A percentile compares a stretch with the other conserved stretches of the same genome.
Evolutionary conservation across 2,329 filamentous ascomycete genomes (phyloP).

Genomic region (Coleophoma eucalyptorum): DNA sequence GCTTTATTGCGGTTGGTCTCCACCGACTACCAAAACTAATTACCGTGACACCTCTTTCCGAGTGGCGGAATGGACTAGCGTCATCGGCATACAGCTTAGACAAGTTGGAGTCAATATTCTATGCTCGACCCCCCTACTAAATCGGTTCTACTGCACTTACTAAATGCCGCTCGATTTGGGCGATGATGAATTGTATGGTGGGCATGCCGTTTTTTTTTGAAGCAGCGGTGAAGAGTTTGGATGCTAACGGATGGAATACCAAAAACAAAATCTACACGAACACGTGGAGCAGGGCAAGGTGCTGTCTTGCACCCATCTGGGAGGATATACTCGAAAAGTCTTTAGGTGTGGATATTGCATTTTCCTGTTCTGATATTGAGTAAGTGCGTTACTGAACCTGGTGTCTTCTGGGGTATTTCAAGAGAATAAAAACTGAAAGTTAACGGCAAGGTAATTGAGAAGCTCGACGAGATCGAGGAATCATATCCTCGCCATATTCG

Average conservation of each 20-base stretch:
- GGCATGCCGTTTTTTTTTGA: not conserved
- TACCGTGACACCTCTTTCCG: not conserved
- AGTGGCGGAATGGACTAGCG: conserved; percentile 1
- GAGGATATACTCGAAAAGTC: conserved; percentile 6
- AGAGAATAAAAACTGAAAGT: not conserved
- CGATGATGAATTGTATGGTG: not conserved
- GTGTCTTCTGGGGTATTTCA: not conserved
- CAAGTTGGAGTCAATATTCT: conserved; percentile 1
- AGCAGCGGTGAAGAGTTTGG: not conserved
- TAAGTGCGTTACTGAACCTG: not conserved
- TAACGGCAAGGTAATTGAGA: too few species aligned
- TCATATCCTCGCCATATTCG: not conserved
- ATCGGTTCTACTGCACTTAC: conserved; percentile 1
- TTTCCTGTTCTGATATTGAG: not conserved
- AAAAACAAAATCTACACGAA: conserved; percentile 1
- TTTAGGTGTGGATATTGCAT: not conserved
- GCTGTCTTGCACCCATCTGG: not conserved
- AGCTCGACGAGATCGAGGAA: too few species aligned
- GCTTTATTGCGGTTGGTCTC: not conserved
- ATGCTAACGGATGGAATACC: conserved; percentile 7
- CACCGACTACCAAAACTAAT: conserved; percentile 1
- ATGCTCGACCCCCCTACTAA: conserved; percentile 3
- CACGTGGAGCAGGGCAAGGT: not conserved
- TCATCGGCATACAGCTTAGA: conserved; percentile 1
- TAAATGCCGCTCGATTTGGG: conserved; percentile 5